Evolutionary conservation across 1,284 basidiomycete species (phyloP), one percentile per base, ranked within the genome.

Genomic region (Sanguinoderma infundibulare): DNA sequence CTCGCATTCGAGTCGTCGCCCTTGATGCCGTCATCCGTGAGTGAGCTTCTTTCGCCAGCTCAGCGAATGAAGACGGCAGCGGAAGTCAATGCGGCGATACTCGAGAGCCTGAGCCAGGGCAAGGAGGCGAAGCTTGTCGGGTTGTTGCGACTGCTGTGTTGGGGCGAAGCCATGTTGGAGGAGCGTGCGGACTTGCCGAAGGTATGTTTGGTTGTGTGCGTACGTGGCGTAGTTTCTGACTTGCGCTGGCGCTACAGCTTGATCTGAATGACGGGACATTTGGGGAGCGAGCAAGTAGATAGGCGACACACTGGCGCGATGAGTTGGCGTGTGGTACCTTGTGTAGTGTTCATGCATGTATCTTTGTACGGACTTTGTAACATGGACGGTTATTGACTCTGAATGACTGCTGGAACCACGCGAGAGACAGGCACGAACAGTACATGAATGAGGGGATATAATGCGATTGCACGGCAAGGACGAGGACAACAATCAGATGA

Each of bases 71-170:
- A 92, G 77, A 98, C 96, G 10, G 96, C 97, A 10, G 92, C 89
- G 17, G 92, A 98, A 77, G 89, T 99, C 70, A 99, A 99, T 72
- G 91, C 94, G 0, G 96, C 97, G 26, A 97, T 99, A 60, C 81
- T 99, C 67, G 93, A 95, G 68, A 92, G 90, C 70, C 83, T 96
- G 67, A 92, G 94, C 65, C 94, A 98, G 71, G 94, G 95, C 0
- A 91, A 91, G 73, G 94, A 97, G 71, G 94, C 96, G 49, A 98
- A 97, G 78, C 78, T 98, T 50, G 87, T 91, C 15, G 90, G 88
- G n/a, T 75, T 99, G 68, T 79, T 98, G 73, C 89, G 91, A 75
- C 80, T 98, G 70, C 82, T 97, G 70, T 87, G 83, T 40, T 98
- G 94, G 93, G 96, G 95, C 3, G 95, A 98, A 77, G 83, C 83